Conservation (phyloP, 768 basidiomycete genomes). For the Mycena floridula region DNA sequence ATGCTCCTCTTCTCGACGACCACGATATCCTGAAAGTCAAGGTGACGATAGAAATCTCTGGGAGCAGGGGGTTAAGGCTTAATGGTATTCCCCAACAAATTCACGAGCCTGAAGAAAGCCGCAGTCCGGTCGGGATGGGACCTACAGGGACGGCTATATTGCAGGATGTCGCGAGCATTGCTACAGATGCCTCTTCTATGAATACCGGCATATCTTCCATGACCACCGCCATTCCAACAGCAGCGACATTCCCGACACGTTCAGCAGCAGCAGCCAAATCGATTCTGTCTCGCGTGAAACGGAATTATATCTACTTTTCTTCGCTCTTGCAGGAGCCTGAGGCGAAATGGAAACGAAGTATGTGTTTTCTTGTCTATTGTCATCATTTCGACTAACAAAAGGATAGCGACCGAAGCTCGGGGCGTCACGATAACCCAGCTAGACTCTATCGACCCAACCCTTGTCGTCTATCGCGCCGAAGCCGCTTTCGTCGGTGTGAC, state of each 20-base stretch:
- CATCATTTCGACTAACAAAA: constrained; percentile 19
- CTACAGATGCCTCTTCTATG: constrained; percentile 32
- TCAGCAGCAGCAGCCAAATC: constrained; percentile 67
- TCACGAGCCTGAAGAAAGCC: constrained; percentile 58
- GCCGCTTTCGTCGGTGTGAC: constrained; percentile 95
- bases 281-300: constrained; percentile 77
- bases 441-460: constrained; percentile 93
- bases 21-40: constrained; percentile 79
- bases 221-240: constrained; percentile 24
- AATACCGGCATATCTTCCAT: not conserved
- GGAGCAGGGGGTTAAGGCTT: constrained; percentile 72
- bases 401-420: constrained; percentile 76
- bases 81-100: constrained; percentile 79
- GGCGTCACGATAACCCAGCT: constrained; percentile 95
- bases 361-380: constrained; percentile 21
- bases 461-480: constrained; percentile 94
- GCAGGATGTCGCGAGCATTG: constrained; percentile 67
- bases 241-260: constrained; percentile 22
- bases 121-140: constrained; percentile 53
- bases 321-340: constrained; percentile 96
- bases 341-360: constrained; percentile 92
- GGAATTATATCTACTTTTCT: constrained; percentile 98
- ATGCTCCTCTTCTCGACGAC: constrained; percentile 63
- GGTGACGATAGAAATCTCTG: constrained; percentile 74
- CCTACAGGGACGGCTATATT: constrained; percentile 20